Evolutionary conservation across 257 asterid species (phyloP), one percentile per base, ranked within the genome.

Genomic region (Gardenia jasminoides): DNA sequence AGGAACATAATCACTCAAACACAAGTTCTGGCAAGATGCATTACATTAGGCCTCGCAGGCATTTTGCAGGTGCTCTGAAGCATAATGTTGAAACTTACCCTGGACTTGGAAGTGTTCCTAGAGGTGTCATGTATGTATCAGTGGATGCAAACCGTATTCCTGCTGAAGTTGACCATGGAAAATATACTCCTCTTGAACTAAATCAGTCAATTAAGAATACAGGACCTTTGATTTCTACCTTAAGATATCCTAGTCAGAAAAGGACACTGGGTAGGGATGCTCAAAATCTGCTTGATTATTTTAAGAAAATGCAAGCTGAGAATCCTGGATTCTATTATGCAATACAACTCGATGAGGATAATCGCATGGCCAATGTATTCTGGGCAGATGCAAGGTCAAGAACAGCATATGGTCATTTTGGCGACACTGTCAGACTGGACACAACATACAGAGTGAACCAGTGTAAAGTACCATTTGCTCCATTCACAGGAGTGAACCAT

Each of bases 381-480:
- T 94, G 99, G 99, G 91, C 98, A 43, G 98, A 94, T 82, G 84
- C 99, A 50, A 88, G 96, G 85, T 94, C 99, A 59, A 93, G 99
- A 84, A 86, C 90, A 81, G 92, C 97, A 52, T 94, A 91, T 82
- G 76, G 86, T 80, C 93, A 91, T 83, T 94, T 94, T 83, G 96
- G 98, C 28, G 99, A 94, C 85, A 87, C 91, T n/a, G 94, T 94
- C 86, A 81, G 82, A 43, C 81, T 94, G 50, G 97, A 94, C 73
- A 93, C 97, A 15, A 82, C 81, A 52, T 94, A 88, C 86, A 84
- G 91, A 82, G 82, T 59, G 65, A 89, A 91, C 80, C 94, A 87
- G 76, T 90, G 58, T 80, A 84, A 70, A 80, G 98, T 93, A 43
- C 97, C 99, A 30, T 89, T 91, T 87, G 90, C 90, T 79, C 97